A percentile compares a stretch with the other conserved stretches of the same genome.
Conservation (phyloP, 352 stramenopile species). For the Elongisporangium undulatum region DNA sequence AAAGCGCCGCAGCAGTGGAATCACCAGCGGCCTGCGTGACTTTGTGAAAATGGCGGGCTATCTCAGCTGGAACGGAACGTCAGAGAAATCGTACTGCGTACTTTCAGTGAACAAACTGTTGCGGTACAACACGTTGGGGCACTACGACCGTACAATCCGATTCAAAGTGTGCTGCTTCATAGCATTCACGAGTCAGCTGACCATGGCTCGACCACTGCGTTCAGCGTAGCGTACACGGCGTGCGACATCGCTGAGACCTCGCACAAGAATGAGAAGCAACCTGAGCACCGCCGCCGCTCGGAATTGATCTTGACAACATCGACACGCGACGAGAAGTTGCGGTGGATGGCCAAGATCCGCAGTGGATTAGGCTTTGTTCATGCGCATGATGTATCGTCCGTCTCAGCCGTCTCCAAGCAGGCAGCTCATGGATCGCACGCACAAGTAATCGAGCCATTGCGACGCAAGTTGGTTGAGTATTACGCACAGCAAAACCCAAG, state of each 20-base stretch:
- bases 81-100: slow-evolving; percentile 25
- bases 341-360: slow-evolving; percentile 53
- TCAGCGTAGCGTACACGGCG: background rate
- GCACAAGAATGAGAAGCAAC: too few relatives aligned
- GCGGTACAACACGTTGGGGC: slow-evolving; percentile 32
- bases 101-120: slow-evolving; percentile 53
- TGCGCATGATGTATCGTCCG: slow-evolving; percentile 3
- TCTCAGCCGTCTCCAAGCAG: too few relatives aligned
- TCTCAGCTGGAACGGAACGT: slow-evolving; percentile 34
- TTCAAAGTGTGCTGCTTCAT: slow-evolving; percentile 34
- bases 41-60: slow-evolving; percentile 39
- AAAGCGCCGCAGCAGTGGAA: slow-evolving; percentile 16
- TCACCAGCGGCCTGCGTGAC: slow-evolving; percentile 29
- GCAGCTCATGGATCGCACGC: background rate
- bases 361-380: slow-evolving; percentile 28
- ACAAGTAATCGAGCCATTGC: slow-evolving; percentile 13
- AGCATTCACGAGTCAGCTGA: slow-evolving; percentile 39
- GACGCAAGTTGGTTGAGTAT: slow-evolving; percentile 71
- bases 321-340: slow-evolving; percentile 37
- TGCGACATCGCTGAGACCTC: too few relatives aligned
- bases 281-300: too few relatives aligned
- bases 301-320: slow-evolving; percentile 28
- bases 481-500: slow-evolving; percentile 90
- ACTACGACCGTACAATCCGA: slow-evolving; percentile 29
- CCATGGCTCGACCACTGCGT: slow-evolving; percentile 2